Percentiles rank a stretch among this genome's conserved stretches.
These are phyloP conservation scores for Trichoderma brevicompactum DNA, from an alignment of 2,329 filamentous ascomycete species.

Conservation along the genomic window DNA sequence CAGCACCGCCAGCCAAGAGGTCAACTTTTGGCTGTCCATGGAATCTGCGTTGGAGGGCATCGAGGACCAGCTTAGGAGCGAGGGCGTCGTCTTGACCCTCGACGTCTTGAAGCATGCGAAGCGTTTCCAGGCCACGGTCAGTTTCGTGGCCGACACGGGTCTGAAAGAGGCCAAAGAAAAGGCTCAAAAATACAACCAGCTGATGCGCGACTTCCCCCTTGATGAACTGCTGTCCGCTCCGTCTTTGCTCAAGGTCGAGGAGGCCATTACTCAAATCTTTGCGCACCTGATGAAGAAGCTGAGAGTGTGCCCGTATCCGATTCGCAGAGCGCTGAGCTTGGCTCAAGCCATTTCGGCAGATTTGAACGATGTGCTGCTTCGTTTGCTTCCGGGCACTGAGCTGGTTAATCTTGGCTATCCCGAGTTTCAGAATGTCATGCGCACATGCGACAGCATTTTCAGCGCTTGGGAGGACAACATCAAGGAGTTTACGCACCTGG, in stretches of 20 bases:
- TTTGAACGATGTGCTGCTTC: conserved; percentile 83
- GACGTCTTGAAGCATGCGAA: conserved; percentile 97
- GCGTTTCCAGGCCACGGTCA: conserved; percentile 95
- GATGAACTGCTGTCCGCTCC: conserved; percentile 94
- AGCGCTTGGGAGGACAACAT: conserved; percentile 92
- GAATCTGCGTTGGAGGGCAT: conserved; percentile 91
- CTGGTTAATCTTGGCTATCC: conserved; percentile 91
- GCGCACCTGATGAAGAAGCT: conserved; percentile 96
- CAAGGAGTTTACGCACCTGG: conserved; percentile 97
- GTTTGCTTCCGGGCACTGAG: conserved; percentile 80
- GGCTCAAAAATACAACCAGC: conserved; percentile 97
- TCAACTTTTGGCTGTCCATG: conserved; percentile 99
- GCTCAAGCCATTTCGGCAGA: conserved; percentile 96
- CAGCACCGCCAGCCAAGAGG: conserved; percentile 88
- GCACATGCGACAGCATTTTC: conserved; percentile 83
- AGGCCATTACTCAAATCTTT: conserved; percentile 89
- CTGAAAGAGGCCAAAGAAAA: conserved; percentile 94
- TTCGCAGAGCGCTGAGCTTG: conserved; percentile 86
- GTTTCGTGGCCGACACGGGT: conserved; percentile 94
- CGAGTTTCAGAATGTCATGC: conserved; percentile 87
- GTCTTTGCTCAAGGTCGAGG: conserved; percentile 83
- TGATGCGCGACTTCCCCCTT: conserved; percentile 97
- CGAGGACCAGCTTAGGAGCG: conserved; percentile 82
- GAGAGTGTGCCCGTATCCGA: conserved; percentile 93
- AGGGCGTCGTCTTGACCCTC: conserved; percentile 87